These are phyloP conservation scores for Aspergillus sp. DNA, from an alignment of 2,329 filamentous ascomycete species.

Conservation along the genomic window DNA sequence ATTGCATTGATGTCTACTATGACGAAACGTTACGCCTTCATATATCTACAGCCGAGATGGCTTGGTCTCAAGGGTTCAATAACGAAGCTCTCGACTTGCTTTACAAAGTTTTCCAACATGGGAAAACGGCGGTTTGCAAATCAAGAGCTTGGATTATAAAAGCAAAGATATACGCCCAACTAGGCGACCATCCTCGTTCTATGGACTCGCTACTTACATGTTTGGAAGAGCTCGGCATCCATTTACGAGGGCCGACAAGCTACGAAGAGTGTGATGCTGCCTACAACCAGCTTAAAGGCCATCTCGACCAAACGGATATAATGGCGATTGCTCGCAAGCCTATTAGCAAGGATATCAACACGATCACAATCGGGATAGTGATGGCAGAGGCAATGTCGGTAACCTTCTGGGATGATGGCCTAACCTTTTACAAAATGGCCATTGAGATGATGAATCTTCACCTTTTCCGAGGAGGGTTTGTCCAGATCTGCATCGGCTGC, in stretches of 20 bases:
- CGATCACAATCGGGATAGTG: conserved; percentile 53
- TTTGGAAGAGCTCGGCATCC: conserved; percentile 66
- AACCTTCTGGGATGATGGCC: conserved; percentile 60
- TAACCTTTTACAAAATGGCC: conserved; percentile 60
- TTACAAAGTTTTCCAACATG: conserved; percentile 66
- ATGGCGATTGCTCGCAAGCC: conserved; percentile 39
- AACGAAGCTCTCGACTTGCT: conserved; percentile 68
- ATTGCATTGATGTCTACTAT: conserved; percentile 71
- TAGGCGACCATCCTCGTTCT: conserved; percentile 68
- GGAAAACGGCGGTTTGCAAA: conserved; percentile 73
- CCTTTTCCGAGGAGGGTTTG: conserved; percentile 54
- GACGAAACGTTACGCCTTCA: conserved; percentile 81
- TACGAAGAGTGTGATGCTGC: conserved; percentile 76
- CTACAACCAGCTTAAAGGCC: conserved; percentile 64
- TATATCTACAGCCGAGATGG: conserved; percentile 77
- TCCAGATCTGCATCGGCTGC: conserved; percentile 60
- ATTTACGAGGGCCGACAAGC: conserved; percentile 64
- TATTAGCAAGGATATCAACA: conserved; percentile 41
- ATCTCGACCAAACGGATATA: conserved; percentile 59
- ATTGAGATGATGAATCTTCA: conserved; percentile 59
- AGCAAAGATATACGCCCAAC: conserved; percentile 73
- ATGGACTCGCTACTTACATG: conserved; percentile 70
- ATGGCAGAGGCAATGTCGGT: conserved; percentile 59
- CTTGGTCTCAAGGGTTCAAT: conserved; percentile 74
- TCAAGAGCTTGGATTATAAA: conserved; percentile 81